Evolutionary conservation across 1,284 basidiomycete genomes (phyloP).

Genomic region (Sphagnurus paluster): DNA sequence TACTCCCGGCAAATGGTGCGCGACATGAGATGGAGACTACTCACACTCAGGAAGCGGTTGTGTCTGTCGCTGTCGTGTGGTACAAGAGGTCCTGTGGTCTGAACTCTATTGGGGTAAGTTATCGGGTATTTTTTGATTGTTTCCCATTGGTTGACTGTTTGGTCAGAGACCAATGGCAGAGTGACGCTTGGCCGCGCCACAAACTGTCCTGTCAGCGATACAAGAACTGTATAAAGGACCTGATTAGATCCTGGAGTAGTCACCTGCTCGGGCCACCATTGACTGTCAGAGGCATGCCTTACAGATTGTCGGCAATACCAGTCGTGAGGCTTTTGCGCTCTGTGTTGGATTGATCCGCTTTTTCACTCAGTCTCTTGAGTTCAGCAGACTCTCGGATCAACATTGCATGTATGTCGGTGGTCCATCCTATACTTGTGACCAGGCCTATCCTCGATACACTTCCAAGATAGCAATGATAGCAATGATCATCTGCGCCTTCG

Average conservation of each 20-base stretch:
- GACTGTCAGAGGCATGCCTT: neutral
- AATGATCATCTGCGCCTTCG: too few species aligned
- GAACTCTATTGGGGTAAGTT: neutral
- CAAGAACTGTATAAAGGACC: slow-evolving; percentile 4
- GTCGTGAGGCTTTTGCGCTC: neutral
- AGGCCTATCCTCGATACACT: neutral
- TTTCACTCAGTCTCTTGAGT: too few species aligned
- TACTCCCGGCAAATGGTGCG: too few species aligned
- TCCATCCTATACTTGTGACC: neutral
- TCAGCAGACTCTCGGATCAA: neutral
- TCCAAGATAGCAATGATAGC: neutral
- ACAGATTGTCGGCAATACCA: neutral
- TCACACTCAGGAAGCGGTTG: too few species aligned
- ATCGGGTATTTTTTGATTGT: neutral
- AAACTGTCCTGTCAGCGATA: neutral
- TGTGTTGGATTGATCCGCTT: neutral
- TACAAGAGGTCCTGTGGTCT: too few species aligned
- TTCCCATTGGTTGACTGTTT: neutral
- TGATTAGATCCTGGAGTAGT: neutral
- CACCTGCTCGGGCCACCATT: too few species aligned
- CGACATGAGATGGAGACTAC: too few species aligned
- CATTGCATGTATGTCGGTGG: slow-evolving; percentile 4
- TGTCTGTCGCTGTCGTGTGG: neutral
- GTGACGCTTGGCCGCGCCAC: slow-evolving; percentile 6
- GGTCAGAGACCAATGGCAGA: slow-evolving; percentile 1